Evolutionary conservation across 2,329 filamentous ascomycete species (phyloP).

Genomic region (Venturia oleaginea): DNA sequence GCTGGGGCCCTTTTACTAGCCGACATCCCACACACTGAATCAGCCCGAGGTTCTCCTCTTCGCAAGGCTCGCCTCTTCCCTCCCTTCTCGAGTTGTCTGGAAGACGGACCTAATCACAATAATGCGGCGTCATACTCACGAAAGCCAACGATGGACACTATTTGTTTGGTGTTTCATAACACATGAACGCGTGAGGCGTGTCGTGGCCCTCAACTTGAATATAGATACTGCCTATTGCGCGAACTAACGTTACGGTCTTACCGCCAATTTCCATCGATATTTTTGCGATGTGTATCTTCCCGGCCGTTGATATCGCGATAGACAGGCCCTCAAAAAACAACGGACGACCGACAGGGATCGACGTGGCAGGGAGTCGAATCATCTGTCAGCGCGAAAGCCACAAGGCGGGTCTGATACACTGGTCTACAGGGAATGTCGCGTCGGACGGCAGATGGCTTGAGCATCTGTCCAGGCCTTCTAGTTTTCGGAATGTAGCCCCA

Average conservation of each 20-base stretch:
- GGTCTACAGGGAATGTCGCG: neutral
- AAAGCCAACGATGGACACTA: slow-evolving; percentile 5
- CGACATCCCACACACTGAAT: neutral
- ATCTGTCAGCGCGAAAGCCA: slow-evolving; percentile 6
- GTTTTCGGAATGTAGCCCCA: slow-evolving; percentile 8
- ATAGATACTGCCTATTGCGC: slow-evolving; percentile 5
- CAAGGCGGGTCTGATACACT: slow-evolving; percentile 12
- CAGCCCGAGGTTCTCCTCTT: neutral
- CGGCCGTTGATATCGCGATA: slow-evolving; percentile 12
- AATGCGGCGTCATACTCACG: neutral
- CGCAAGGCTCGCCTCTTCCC: neutral
- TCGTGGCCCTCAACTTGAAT: neutral
- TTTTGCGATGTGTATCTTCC: slow-evolving; percentile 3
- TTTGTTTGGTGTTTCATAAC: slow-evolving; percentile 7
- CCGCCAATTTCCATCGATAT: neutral
- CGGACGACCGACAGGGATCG: slow-evolving; percentile 6
- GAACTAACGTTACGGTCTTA: neutral
- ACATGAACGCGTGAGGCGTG: neutral
- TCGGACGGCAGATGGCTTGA: slow-evolving; percentile 2
- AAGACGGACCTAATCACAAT: neutral
- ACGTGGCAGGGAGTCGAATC: slow-evolving; percentile 7
- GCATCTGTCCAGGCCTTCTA: slow-evolving; percentile 1
- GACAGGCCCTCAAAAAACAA: neutral
- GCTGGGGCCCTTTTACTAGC: neutral
- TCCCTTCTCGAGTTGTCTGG: neutral